Evolutionary conservation across 257 asterid genomes (phyloP).

Genomic region (Pogostemon cablin): DNA sequence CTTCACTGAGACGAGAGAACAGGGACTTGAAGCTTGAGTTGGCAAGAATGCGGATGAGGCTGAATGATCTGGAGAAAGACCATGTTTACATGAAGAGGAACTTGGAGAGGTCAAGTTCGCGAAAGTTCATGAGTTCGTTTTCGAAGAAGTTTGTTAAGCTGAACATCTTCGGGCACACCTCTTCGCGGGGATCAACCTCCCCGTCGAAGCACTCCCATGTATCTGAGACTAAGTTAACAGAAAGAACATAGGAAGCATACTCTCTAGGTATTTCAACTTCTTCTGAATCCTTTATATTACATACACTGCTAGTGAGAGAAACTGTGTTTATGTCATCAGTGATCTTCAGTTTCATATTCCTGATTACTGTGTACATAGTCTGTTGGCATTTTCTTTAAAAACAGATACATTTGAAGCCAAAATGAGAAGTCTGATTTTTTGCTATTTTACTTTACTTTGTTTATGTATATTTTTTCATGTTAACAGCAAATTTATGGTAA

Average conservation of each 20-base stretch:
- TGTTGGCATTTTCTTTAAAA: slow-evolving; percentile 37
- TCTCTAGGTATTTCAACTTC: slow-evolving; percentile 18
- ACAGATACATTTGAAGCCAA: slow-evolving; percentile 21
- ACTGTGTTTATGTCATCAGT: slow-evolving; percentile 26
- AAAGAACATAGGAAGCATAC: slow-evolving; percentile 45
- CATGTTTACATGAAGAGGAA: slow-evolving; percentile 94
- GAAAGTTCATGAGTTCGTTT: slow-evolving; percentile 72
- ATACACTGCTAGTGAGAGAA: slow-evolving; percentile 6
- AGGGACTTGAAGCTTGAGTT: slow-evolving; percentile 90
- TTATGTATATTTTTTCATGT: no score
- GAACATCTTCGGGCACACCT: slow-evolving; percentile 65
- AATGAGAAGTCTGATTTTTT: not conserved
- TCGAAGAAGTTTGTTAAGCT: slow-evolving; percentile 73
- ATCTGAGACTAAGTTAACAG: slow-evolving; percentile 73
- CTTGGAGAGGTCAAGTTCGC: slow-evolving; percentile 72
- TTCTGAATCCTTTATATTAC: not conserved
- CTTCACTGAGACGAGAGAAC: slow-evolving; percentile 87
- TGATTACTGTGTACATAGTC: slow-evolving; percentile 45
- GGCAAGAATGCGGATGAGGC: slow-evolving; percentile 86
- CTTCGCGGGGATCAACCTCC: slow-evolving; percentile 77
- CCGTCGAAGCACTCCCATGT: slow-evolving; percentile 76
- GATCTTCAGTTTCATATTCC: slow-evolving; percentile 17
- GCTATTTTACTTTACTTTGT: no score
- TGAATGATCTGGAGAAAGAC: slow-evolving; percentile 91
- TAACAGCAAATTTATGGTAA: no score